phyloP scores from a whole-genome alignment of 306 rosid genomes.

The Medicago arabica region DNA sequence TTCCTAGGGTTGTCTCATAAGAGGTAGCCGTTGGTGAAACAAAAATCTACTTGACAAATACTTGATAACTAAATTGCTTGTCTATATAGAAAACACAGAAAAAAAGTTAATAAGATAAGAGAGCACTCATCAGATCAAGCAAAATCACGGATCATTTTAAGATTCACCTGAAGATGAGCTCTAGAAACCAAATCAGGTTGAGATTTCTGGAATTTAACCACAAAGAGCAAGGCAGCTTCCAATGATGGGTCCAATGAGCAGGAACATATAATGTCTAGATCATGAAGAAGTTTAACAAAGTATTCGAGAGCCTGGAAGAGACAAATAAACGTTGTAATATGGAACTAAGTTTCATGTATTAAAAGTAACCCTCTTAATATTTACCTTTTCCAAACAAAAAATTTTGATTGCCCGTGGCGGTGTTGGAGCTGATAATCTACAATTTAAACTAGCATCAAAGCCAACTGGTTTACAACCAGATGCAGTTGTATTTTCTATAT shows the following conservation, averaged over 20 bases:
- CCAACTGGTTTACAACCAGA: conserved; percentile 94
- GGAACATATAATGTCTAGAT: conserved; percentile 78
- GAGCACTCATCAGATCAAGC: conserved; percentile 21
- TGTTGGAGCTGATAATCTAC: conserved; percentile 92
- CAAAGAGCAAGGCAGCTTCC: conserved; percentile 81
- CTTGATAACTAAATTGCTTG: conserved; percentile 21
- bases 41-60: conserved; percentile 21
- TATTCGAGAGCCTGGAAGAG: conserved; percentile 80
- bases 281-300: conserved; percentile 82
- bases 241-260: conserved; percentile 69
- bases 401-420: conserved; percentile 90
- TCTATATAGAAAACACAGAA: conserved; percentile 17
- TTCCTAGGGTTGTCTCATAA: conserved; percentile 10
- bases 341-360: conserved; percentile 11
- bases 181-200: conserved; percentile 96
- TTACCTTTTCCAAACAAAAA: conserved; percentile 77
- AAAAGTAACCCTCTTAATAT: conserved; percentile 39
- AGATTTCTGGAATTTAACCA: conserved; percentile 84
- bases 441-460: conserved; percentile 88
- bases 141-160: conserved; percentile 34
- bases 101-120: conserved; percentile 12
- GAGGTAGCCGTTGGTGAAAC: conserved; percentile 19
- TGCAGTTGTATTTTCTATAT: conserved; percentile 65
- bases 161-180: conserved; percentile 90
- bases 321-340: conserved; percentile 42